Conservation (phyloP, 805 yeast genomes). For the Lipomyces lipofer region DNA sequence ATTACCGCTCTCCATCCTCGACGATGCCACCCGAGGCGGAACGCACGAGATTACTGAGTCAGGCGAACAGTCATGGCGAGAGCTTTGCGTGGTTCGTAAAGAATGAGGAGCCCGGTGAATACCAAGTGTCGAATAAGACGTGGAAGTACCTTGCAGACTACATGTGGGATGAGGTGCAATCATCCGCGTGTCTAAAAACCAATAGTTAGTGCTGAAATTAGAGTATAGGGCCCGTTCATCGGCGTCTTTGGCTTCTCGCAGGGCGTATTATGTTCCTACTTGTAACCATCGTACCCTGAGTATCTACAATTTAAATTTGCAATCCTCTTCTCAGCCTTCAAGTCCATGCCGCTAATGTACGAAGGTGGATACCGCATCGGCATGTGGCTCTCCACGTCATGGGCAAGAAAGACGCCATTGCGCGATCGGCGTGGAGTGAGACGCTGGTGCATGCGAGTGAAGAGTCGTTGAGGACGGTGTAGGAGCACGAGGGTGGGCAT, state of each 20-base stretch:
- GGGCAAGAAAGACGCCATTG: slow-evolving; percentile 86
- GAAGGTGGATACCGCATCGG: too few relatives aligned
- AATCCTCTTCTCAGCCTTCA: slow-evolving; percentile 68
- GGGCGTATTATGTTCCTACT: slow-evolving; percentile 94
- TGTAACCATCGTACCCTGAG: slow-evolving; percentile 58
- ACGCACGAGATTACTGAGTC: slow-evolving; percentile 49
- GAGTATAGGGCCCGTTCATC: slow-evolving; percentile 76
- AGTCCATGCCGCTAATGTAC: too few relatives aligned
- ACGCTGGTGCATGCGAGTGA: slow-evolving; percentile 57
- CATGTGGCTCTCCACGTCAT: slow-evolving; percentile 73
- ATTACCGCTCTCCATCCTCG: slow-evolving; percentile 68
- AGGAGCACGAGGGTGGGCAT: slow-evolving; percentile 94
- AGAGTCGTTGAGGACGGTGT: slow-evolving; percentile 45
- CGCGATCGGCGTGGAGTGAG: slow-evolving; percentile 67
- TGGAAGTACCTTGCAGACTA: slow-evolving; percentile 54
- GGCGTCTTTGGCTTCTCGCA: slow-evolving; percentile 92
- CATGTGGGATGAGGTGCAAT: slow-evolving; percentile 41
- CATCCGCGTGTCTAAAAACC: neutral
- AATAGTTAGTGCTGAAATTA: neutral
- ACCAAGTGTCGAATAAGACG: slow-evolving; percentile 43
- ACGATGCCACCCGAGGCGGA: slow-evolving; percentile 57
- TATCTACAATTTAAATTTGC: slow-evolving; percentile 70
- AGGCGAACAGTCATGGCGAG: slow-evolving; percentile 44
- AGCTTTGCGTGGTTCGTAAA: slow-evolving; percentile 37
- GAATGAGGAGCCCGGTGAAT: slow-evolving; percentile 42